Conservation (phyloP, 306 rosid genomes). For the Cicer pinnatifidum region DNA sequence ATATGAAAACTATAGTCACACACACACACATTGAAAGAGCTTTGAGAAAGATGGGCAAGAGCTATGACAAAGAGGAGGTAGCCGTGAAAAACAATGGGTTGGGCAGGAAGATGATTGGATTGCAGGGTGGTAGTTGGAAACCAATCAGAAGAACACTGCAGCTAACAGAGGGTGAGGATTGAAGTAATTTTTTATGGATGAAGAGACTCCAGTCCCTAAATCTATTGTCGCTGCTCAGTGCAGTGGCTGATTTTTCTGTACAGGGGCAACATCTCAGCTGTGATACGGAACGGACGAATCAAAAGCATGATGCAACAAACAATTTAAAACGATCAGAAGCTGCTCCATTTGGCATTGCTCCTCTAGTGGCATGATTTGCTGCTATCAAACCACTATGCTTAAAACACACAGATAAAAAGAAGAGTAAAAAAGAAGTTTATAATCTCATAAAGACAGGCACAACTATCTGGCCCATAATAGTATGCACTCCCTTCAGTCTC, state of each 20-base stretch:
- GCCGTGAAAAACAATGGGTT: not conserved
- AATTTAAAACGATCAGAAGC: not conserved
- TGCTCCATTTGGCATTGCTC: not conserved
- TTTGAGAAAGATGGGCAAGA: not conserved
- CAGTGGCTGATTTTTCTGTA: not conserved
- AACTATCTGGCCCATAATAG: slow-evolving; percentile 3
- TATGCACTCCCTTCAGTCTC: too few species aligned
- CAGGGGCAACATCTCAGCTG: not conserved
- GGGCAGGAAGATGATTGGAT: not conserved
- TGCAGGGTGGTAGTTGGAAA: not conserved
- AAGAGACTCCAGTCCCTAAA: slow-evolving; percentile 5
- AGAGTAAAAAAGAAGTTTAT: not conserved
- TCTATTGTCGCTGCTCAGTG: not conserved
- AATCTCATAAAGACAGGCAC: slow-evolving; percentile 5
- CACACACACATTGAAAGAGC: not conserved
- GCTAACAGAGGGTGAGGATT: not conserved
- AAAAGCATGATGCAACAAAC: not conserved
- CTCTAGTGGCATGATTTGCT: not conserved
- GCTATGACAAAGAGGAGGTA: slow-evolving; percentile 7
- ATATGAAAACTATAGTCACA: not conserved
- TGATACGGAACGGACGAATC: not conserved
- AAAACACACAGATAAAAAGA: not conserved
- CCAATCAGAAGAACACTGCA: not conserved
- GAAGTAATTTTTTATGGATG: not conserved
- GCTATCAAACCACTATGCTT: not conserved